These are phyloP conservation scores for Coniosporium apollinis DNA, from an alignment of 495 filamentous ascomycete species.

Conservation along the genomic window DNA sequence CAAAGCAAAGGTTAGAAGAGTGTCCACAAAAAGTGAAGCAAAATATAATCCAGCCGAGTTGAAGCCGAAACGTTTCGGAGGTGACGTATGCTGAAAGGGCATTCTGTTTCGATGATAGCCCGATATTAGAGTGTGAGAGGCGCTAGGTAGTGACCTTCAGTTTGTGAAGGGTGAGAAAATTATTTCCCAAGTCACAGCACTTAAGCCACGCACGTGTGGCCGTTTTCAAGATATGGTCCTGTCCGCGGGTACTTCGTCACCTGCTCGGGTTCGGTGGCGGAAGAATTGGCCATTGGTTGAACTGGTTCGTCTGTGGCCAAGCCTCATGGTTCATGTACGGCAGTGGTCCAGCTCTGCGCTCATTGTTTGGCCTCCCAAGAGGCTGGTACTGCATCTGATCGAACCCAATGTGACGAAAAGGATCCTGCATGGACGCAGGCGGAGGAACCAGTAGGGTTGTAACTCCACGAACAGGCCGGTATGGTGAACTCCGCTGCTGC, in stretches of 20 bases:
- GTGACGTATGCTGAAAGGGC: no score
- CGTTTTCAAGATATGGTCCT: no score
- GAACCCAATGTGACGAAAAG: conserved; percentile 40
- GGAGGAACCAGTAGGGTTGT: conserved; percentile 82
- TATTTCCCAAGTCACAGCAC: no score
- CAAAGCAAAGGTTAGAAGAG: no score
- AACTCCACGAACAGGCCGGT: conserved; percentile 76
- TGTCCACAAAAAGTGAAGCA: no score
- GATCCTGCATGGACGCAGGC: conserved; percentile 59
- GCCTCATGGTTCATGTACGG: conserved; percentile 41
- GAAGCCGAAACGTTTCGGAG: no score
- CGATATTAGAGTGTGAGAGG: no score
- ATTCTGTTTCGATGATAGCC: no score
- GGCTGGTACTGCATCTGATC: conserved; percentile 96
- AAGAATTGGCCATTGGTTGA: conserved; percentile 22
- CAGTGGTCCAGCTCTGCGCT: conserved; percentile 65
- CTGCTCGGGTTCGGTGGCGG: conserved; percentile 7
- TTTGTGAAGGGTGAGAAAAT: no score
- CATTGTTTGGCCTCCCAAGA: conserved; percentile 54
- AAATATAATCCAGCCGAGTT: no score
- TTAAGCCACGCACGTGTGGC: no score
- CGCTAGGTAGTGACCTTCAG: no score
- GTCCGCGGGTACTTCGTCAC: not conserved
- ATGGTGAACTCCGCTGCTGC: conserved; percentile 61
- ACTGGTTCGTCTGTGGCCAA: conserved; percentile 17